phyloP scores from a whole-genome alignment of 2,329 filamentous ascomycete species.

The Colletotrichum chrysophilum region DNA sequence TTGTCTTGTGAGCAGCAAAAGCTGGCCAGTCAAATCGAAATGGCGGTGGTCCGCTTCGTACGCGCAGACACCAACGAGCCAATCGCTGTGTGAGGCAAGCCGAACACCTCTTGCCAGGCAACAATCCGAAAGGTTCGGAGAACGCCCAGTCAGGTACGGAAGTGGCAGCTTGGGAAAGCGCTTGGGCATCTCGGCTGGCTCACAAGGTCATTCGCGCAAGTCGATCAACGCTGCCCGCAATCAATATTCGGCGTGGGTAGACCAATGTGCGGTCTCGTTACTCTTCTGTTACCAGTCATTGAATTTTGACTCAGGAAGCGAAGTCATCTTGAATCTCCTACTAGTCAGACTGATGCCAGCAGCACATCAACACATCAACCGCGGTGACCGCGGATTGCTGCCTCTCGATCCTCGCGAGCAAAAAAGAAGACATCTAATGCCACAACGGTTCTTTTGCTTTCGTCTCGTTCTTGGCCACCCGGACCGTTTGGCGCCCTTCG shows the following conservation, averaged over 20 bases:
- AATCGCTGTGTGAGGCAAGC: neutral
- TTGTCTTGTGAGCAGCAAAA: neutral
- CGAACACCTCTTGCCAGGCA: neutral
- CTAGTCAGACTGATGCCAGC: neutral
- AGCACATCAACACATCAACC: neutral
- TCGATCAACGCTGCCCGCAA: neutral
- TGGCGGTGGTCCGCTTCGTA: neutral
- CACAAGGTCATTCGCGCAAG: neutral
- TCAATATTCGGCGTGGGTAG: neutral
- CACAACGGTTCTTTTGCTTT: neutral
- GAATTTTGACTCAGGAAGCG: neutral
- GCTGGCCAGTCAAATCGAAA: neutral
- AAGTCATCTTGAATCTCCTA: neutral
- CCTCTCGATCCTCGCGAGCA: neutral
- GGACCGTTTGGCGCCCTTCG: neutral
- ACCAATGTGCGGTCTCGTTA: neutral
- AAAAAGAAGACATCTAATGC: neutral
- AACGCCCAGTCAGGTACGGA: neutral
- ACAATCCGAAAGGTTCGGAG: neutral
- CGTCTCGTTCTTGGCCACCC: neutral
- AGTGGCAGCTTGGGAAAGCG: neutral
- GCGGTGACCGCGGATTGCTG: neutral
- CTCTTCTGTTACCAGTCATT: neutral
- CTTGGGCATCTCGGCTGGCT: neutral
- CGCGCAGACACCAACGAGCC: neutral